Evolutionary conservation across 1,284 basidiomycete genomes (phyloP).

Genomic region (Athelia sp.): DNA sequence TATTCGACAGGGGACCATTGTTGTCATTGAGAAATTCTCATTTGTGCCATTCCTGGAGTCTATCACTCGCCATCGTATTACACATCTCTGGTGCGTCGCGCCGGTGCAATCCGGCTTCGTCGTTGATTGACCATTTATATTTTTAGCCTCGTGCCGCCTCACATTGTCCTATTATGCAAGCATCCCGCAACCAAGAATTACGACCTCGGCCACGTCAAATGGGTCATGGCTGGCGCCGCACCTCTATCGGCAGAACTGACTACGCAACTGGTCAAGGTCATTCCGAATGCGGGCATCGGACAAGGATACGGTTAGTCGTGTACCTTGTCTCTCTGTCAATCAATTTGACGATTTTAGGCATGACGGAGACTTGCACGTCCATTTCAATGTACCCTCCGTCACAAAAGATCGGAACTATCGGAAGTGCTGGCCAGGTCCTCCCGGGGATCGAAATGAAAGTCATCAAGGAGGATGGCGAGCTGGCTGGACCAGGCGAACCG

Average conservation of each 20-base stretch:
- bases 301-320: constrained; percentile 63
- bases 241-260: constrained; percentile 68
- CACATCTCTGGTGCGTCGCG: constrained; percentile 51
- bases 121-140: not conserved
- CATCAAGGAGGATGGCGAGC: constrained; percentile 55
- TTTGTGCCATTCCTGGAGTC: constrained; percentile 63
- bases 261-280: constrained; percentile 42
- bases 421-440: constrained; percentile 51
- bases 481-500: constrained; percentile 50
- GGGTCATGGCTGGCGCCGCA: constrained; percentile 68
- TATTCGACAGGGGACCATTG: constrained; percentile 46
- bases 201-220: constrained; percentile 56
- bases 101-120: constrained; percentile 4
- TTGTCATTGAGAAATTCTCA: constrained; percentile 71
- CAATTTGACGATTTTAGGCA: constrained; percentile 23
- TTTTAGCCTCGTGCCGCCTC: constrained; percentile 63
- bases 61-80: constrained; percentile 63
- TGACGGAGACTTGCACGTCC: constrained; percentile 54
- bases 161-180: constrained; percentile 70
- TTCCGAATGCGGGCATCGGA: constrained; percentile 57
- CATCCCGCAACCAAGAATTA: constrained; percentile 64
- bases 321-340: too few relatives aligned
- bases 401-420: constrained; percentile 45
- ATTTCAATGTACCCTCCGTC: constrained; percentile 43
- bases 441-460: constrained; percentile 48